A percentile compares a stretch with the other conserved stretches of the same genome.
These are phyloP conservation scores for Apiotrichum gamsii DNA, from an alignment of 1,284 basidiomycete species.

Conservation along the genomic window DNA sequence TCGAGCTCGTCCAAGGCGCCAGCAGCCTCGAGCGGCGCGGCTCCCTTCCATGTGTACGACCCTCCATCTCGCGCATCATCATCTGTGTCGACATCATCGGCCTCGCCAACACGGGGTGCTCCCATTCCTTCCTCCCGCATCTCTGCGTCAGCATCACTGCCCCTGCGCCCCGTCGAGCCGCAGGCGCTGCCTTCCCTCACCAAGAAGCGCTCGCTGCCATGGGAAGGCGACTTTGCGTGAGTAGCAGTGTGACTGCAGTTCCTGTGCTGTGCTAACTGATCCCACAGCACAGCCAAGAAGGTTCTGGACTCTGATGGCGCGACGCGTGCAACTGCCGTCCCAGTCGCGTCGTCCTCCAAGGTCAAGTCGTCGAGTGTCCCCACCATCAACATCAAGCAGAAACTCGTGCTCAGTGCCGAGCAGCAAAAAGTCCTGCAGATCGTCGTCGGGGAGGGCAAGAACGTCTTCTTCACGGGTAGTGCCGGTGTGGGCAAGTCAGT, in stretches of 20 bases:
- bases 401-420: constrained; percentile 63
- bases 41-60: neutral
- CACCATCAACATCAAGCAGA: constrained; percentile 42
- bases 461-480: constrained; percentile 95
- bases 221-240: constrained; percentile 36
- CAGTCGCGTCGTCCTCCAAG: constrained; percentile 4
- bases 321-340: constrained; percentile 2
- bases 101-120: too few species aligned
- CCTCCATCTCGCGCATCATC: too few species aligned
- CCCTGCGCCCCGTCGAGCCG: too few species aligned
- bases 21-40: neutral
- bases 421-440: constrained; percentile 69
- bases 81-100: too few species aligned
- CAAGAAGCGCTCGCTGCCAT: constrained; percentile 34
- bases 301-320: constrained; percentile 11
- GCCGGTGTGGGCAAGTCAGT: constrained; percentile 96
- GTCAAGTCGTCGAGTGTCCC: constrained; percentile 7
- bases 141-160: too few species aligned
- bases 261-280: neutral
- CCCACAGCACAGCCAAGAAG: constrained; percentile 13
- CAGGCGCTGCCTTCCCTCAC: constrained; percentile 2
- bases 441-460: constrained; percentile 64
- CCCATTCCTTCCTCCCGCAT: too few species aligned
- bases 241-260: constrained; percentile 1
- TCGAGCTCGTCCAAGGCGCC: neutral